Evolutionary conservation across 2,329 filamentous ascomycete species (phyloP), one percentile per base, ranked within the genome.

Genomic region (Penicillium hesseltinei): DNA sequence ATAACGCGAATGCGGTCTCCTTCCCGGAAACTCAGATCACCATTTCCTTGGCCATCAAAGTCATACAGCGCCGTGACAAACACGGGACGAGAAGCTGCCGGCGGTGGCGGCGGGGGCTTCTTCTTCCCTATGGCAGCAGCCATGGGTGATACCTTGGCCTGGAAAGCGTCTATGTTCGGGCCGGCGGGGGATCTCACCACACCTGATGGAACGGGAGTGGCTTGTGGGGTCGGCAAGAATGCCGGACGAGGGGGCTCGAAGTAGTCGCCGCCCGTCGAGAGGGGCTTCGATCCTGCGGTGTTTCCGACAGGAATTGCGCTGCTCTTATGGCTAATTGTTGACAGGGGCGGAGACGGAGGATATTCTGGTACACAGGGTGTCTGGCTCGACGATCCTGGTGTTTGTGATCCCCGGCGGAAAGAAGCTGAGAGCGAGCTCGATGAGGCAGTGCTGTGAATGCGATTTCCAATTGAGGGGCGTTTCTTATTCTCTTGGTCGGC

Each of bases 1-100:
- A 92, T 69, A 4, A 95, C 87, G 45, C 81, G 84, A 65, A 95
- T 95, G 49, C 83, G 80, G 67, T 94, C 91, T 2, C 90, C 91
- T 72, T 92, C 88, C 31, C 80, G 80, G 69, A 95, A 95, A 2
- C 81, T 81, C 51, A 95, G 71, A 71, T 95, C 91, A 0, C 88
- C 89, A 2, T 77, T 73, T 7, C 82, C 83, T 68, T 92, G 86
- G 0, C 88, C 89, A 2, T 81, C 80, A 70, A 92, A 95, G 62
- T 88, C 82, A 72, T 91, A 94, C 66, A 90, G 78, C 8, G 91
- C 91, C 11, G 87, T 86, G 23, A 90, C 88, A 62, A 80, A 91
- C 56, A 78, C 76, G 36, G 78, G 80, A 1, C 75, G 13, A 78
- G 88, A 29, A 2, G 83, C 80, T 19, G 51, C 84, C 83, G 53